These are phyloP conservation scores for Fusarium hainanense DNA, from an alignment of 2,329 filamentous ascomycete species.

Conservation along the genomic window DNA sequence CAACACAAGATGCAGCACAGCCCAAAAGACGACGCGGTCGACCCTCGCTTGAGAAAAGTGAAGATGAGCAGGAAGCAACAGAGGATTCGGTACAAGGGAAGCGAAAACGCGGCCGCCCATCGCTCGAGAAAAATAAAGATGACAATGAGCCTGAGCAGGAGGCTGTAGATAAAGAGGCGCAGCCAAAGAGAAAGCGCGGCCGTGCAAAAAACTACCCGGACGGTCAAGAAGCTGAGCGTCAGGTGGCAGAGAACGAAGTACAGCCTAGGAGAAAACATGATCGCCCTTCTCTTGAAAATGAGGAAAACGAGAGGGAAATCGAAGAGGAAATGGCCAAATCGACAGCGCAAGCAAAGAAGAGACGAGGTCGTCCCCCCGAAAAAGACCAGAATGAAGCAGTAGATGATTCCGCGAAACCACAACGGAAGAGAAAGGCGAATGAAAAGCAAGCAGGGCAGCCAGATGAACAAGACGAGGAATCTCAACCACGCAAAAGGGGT, in stretches of 20 bases:
- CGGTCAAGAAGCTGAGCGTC: slow-evolving; percentile 4
- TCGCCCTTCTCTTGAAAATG: neutral
- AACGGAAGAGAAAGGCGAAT: slow-evolving; percentile 27
- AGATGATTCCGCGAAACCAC: slow-evolving; percentile 30
- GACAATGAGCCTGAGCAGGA: slow-evolving; percentile 9
- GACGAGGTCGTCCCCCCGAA: neutral
- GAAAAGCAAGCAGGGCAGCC: slow-evolving; percentile 9
- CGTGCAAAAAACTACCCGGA: slow-evolving; percentile 41
- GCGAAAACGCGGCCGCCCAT: slow-evolving; percentile 52
- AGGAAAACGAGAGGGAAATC: neutral
- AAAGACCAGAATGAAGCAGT: neutral
- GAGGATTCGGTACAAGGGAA: slow-evolving; percentile 46
- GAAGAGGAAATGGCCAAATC: neutral
- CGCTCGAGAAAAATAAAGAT: slow-evolving; percentile 36
- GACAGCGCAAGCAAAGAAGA: neutral
- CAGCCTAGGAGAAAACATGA: neutral
- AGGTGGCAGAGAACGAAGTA: neutral
- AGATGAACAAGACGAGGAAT: slow-evolving; percentile 24
- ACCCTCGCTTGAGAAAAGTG: slow-evolving; percentile 43
- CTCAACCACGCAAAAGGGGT: slow-evolving; percentile 24
- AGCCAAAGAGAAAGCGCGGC: slow-evolving; percentile 53
- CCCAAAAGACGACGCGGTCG: slow-evolving; percentile 53
- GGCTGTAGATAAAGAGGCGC: slow-evolving; percentile 30
- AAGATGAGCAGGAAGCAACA: slow-evolving; percentile 6
- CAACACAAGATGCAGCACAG: slow-evolving; percentile 36